Conservation (phyloP, 2,329 filamentous ascomycete species). For the Pestalotiopsis fici region DNA sequence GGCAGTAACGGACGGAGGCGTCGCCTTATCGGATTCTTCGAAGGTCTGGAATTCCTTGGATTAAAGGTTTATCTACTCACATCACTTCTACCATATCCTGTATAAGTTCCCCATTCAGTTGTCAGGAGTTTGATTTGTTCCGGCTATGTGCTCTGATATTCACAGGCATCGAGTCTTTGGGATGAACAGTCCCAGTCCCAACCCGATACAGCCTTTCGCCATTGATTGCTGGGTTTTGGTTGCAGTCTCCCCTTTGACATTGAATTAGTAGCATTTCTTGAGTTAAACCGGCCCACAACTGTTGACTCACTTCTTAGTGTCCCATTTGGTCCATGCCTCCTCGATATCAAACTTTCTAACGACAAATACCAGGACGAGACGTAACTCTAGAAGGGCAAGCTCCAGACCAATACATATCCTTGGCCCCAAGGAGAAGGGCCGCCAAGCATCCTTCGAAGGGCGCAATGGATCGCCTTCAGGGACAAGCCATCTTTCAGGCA, state of each 20-base stretch:
- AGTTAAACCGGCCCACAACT: background rate
- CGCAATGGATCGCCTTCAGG: background rate
- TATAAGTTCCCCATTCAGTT: too few relatives aligned
- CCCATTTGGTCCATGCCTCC: background rate
- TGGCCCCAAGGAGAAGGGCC: background rate
- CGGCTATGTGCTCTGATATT: too few relatives aligned
- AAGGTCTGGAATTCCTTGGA: too few relatives aligned
- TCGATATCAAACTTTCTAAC: background rate
- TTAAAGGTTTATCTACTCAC: too few relatives aligned
- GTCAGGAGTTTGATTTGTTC: too few relatives aligned
- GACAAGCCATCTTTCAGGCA: background rate
- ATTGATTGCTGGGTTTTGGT: background rate
- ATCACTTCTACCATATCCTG: too few relatives aligned
- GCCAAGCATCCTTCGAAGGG: background rate
- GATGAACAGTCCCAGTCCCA: background rate
- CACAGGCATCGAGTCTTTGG: background rate
- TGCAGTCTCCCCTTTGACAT: background rate
- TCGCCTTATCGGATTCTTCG: too few relatives aligned
- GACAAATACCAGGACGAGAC: background rate
- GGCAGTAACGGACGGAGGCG: too few relatives aligned
- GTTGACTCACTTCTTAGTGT: background rate
- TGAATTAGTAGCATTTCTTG: background rate
- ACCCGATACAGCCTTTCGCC: background rate
- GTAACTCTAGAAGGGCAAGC: background rate
- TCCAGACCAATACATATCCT: constrained; percentile 2